Conservation (phyloP, 441 rosid genomes). For the Sinapis alba region DNA sequence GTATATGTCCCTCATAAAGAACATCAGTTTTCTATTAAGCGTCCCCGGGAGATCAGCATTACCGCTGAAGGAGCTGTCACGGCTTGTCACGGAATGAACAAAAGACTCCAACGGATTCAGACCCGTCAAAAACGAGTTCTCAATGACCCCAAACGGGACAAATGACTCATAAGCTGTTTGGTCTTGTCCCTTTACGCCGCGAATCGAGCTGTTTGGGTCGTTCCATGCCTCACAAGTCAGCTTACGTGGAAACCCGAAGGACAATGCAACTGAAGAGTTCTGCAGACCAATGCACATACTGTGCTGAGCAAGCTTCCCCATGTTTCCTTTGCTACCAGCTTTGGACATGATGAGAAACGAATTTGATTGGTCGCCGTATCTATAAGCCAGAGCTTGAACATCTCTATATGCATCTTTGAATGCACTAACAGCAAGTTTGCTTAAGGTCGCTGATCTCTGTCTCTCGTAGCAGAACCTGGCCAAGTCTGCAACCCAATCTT, state of each 20-base stretch:
- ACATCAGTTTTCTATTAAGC: slow-evolving; percentile 82
- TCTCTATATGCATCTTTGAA: slow-evolving; percentile 82
- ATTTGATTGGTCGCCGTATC: slow-evolving; percentile 65
- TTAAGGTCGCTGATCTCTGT: slow-evolving; percentile 79
- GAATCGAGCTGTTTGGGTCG: slow-evolving; percentile 47
- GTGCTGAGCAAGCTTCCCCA: slow-evolving; percentile 83
- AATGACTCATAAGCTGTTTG: slow-evolving; percentile 53
- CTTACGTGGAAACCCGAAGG: slow-evolving; percentile 79
- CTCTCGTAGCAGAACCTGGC: slow-evolving; percentile 59
- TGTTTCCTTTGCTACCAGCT: slow-evolving; percentile 96
- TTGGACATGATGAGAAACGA: slow-evolving; percentile 81
- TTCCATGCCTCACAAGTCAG: slow-evolving; percentile 83
- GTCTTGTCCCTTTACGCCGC: slow-evolving; percentile 19
- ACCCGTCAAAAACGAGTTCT: slow-evolving; percentile 76
- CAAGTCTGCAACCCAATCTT: slow-evolving; percentile 45
- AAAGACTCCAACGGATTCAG: slow-evolving; percentile 88
- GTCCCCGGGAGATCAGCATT: slow-evolving; percentile 99
- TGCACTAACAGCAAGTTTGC: slow-evolving; percentile 78
- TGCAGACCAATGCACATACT: slow-evolving; percentile 94
- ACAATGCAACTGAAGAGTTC: slow-evolving; percentile 74
- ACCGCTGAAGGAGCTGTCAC: slow-evolving; percentile 90
- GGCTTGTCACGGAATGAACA: slow-evolving; percentile 83
- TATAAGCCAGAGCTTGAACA: slow-evolving; percentile 70
- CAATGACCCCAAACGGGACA: slow-evolving; percentile 79
- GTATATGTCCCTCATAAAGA: slow-evolving; percentile 85